phyloP scores from a whole-genome alignment of 2,329 filamentous ascomycete species.

The Ascochyta fabae region DNA sequence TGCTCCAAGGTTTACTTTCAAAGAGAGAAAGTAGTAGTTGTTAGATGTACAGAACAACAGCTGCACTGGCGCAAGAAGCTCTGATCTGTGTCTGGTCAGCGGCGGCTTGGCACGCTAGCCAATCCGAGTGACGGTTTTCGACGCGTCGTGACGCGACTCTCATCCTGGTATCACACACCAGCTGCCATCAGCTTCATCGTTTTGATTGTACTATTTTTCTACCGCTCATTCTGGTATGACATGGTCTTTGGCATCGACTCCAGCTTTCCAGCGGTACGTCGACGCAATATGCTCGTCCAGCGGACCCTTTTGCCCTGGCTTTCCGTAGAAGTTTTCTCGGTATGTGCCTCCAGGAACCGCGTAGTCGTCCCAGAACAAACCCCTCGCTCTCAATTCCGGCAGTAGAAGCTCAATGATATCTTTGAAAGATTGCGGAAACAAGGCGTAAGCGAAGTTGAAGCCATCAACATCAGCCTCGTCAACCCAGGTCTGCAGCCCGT shows the following conservation, averaged over 20 bases:
- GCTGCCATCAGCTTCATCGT: background rate
- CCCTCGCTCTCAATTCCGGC: conserved; percentile 66
- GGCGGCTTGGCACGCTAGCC: background rate
- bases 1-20: too few relatives aligned
- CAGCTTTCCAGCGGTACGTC: conserved; percentile 52
- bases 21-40: too few relatives aligned
- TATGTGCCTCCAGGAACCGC: conserved; percentile 65
- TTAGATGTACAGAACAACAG: too few relatives aligned
- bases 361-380: conserved; percentile 63
- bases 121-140: background rate
- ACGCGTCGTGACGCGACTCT: background rate
- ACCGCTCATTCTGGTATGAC: conserved; percentile 28
- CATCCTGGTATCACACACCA: background rate
- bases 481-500: conserved; percentile 72
- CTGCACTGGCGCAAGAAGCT: too few relatives aligned
- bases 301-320: conserved; percentile 58
- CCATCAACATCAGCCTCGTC: conserved; percentile 74
- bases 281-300: conserved; percentile 61
- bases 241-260: conserved; percentile 41
- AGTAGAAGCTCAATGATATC: conserved; percentile 71
- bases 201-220: background rate
- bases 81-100: background rate
- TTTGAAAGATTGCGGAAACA: conserved; percentile 72
- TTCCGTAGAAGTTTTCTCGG: conserved; percentile 65
- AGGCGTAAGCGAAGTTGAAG: conserved; percentile 74